Base-by-base conservation (phyloP, 345 rosid species). In the Rubroshorea leprosula region DNA sequence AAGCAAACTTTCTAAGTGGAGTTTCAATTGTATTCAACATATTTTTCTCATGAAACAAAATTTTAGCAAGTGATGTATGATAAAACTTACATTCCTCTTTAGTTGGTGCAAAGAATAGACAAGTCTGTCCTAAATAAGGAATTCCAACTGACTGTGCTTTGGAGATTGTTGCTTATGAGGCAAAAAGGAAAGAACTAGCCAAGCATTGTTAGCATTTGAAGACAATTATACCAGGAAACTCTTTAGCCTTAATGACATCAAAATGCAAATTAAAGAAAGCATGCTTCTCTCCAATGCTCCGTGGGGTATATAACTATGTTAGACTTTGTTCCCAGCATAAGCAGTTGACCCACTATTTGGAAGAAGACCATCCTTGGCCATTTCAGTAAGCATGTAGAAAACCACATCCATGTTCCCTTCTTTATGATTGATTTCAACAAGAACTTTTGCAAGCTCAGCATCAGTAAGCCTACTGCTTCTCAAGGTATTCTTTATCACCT, bases 331-430 rank as follows among this genome's bases (percentile, higher is more conserved):
- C 29, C 21, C 54, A 26, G 43, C 52, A 55, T 48, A 65, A 17
- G 67, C 70, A 60, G 67, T 61, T 61, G 58, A 68, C 58, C 69
- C 75, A 6, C 76, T 66, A 21, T 84, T 77, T 1, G 96, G 96
- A 68, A 90, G 83, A 24, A 85, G 83, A n/a, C 97, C 94, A 69
- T 85, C 94, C 80, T 73, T 80, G 24, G 91, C 96, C 96, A 85
- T 87, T 69, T 83, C 86, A 45, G 82, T 70, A 25, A 88, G 92
- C 56, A 88, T 67, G 61, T 75, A 68, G 43, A 88, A 74, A 72
- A 77, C 89, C 0, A 73, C 83, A 78, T 84, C 84, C 90, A 86
- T 79, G 64, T 88, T 86, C 49, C 96, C 95, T 82, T 91, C 96
- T 61, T 76, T 88, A 49, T 79, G 83, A 72, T 91, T 84, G 65